Conservation (phyloP, 345 rosid species). For the Rhodomyrtus tomentosa region DNA sequence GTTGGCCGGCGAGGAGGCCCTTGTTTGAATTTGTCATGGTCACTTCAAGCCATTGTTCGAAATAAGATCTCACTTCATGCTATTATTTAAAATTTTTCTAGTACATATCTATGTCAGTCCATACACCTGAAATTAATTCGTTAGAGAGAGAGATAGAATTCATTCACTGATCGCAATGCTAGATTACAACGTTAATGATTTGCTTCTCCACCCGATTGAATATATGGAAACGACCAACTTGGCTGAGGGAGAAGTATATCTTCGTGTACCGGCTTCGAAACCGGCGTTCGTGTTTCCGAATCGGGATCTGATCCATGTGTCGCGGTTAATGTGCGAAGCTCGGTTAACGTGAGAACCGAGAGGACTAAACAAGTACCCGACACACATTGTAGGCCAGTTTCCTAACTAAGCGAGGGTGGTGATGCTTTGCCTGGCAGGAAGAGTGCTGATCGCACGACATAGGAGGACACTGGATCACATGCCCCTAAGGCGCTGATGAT, state of each 20-base stretch:
- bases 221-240: neutral
- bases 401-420: neutral
- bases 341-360: neutral
- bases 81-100: no score
- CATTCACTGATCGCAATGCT: neutral
- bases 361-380: neutral
- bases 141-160: neutral
- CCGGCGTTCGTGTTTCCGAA: neutral
- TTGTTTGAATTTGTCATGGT: no score
- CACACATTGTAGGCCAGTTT: neutral
- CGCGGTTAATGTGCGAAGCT: neutral
- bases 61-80: no score
- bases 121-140: neutral
- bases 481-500: neutral
- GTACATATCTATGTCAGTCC: neutral
- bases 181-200: neutral
- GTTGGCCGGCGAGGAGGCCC: no score
- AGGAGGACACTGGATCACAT: neutral
- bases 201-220: neutral
- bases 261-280: neutral
- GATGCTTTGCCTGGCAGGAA: neutral
- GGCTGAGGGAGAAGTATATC: neutral
- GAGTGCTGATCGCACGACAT: neutral
- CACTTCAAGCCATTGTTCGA: no score
- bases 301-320: neutral